Evolutionary conservation across 2,329 filamentous ascomycete genomes (phyloP).

Genomic region (Macrophomina pseudophaseolina): DNA sequence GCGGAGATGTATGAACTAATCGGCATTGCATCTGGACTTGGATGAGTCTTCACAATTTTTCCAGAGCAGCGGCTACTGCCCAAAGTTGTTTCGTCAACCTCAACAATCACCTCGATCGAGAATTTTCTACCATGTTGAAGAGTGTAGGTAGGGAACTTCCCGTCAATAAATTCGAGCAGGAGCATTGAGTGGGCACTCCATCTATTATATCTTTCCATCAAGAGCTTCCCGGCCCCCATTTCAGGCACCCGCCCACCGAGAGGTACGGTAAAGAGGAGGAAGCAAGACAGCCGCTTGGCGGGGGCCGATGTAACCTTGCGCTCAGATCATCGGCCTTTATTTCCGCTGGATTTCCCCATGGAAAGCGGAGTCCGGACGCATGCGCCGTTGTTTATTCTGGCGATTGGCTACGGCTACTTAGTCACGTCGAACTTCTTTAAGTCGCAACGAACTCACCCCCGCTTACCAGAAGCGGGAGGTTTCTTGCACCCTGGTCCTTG

Average conservation of each 20-base stretch:
- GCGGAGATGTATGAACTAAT: not conserved
- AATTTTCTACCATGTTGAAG: not conserved
- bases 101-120: not conserved
- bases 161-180: not conserved
- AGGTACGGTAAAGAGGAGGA: not conserved
- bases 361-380: not conserved
- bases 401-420: not conserved
- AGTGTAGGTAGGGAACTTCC: not conserved
- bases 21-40: not conserved
- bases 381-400: not conserved
- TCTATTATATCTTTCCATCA: not conserved
- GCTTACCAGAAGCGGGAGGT: not conserved
- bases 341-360: not conserved
- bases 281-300: not conserved
- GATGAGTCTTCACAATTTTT: not conserved
- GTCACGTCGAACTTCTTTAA: not conserved
- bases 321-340: not conserved
- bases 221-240: not conserved
- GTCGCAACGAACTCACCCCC: not conserved
- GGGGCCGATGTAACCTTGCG: not conserved
- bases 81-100: not conserved
- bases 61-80: not conserved
- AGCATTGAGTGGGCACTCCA: not conserved
- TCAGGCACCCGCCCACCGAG: not conserved
- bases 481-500: not conserved